Conservation (phyloP, 1,139 yeast genomes). For the Scheffersomyces parashehatae region DNA sequence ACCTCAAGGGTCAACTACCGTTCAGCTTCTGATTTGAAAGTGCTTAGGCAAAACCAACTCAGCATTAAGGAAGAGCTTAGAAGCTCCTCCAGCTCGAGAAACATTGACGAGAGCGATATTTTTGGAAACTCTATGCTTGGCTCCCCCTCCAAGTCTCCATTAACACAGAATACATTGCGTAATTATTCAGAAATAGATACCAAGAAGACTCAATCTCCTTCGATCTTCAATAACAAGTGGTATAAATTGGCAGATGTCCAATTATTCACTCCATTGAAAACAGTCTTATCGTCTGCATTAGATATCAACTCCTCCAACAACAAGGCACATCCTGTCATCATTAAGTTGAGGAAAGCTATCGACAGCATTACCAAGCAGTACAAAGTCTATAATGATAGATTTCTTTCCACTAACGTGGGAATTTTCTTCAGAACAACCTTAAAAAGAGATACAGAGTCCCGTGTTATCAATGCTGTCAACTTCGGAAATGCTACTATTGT, state of each 20-base stretch:
- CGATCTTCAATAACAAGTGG: conserved; percentile 4
- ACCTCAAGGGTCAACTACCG: conserved; percentile 43
- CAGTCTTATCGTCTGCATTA: conserved; percentile 4
- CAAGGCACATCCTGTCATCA: background rate
- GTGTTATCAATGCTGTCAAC: conserved; percentile 58
- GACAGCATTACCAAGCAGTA: background rate
- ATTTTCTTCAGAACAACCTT: conserved; percentile 48
- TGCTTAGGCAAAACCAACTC: conserved; percentile 22
- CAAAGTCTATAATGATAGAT: conserved; percentile 7
- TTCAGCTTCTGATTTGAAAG: conserved; percentile 30
- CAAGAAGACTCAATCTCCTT: background rate
- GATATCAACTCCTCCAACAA: background rate
- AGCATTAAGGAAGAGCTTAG: conserved; percentile 15
- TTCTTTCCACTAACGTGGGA: conserved; percentile 34
- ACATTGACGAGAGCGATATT: conserved; percentile 20
- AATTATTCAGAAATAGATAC: conserved; percentile 4
- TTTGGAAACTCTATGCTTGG: conserved; percentile 33
- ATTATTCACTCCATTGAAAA: conserved; percentile 13
- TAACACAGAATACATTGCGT: background rate
- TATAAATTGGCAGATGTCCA: conserved; percentile 12
- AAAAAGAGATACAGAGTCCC: conserved; percentile 56
- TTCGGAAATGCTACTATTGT: conserved; percentile 68
- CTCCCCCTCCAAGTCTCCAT: conserved; percentile 1
- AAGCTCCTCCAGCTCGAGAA: conserved; percentile 2
- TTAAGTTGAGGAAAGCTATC: background rate